Conservation (phyloP, 805 yeast species). For the Schwanniomyces polymorphus region DNA sequence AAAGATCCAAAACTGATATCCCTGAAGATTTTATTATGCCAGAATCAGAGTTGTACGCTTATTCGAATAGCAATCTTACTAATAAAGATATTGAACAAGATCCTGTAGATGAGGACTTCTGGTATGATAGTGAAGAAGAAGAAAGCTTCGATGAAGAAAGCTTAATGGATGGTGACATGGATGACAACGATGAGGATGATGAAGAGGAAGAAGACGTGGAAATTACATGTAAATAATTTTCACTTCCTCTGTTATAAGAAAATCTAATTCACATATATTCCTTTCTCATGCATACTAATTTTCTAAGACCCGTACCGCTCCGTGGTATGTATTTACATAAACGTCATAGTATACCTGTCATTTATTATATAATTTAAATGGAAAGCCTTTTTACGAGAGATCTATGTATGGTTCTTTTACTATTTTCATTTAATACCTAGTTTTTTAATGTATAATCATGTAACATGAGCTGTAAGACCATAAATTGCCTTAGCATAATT, state of each 20-base stretch:
- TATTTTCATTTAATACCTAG: background rate
- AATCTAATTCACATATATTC: background rate
- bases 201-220: conserved; percentile 58
- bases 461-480: conserved; percentile 6
- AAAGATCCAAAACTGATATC: conserved; percentile 77
- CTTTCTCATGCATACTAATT: background rate
- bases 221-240: conserved; percentile 11
- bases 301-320: background rate
- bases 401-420: background rate
- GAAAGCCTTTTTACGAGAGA: background rate
- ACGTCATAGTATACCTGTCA: conserved; percentile 1
- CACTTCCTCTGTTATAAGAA: background rate
- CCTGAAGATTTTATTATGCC: conserved; percentile 89
- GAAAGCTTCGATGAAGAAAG: conserved; percentile 49
- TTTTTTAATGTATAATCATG: conserved; percentile 22
- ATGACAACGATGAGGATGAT: conserved; percentile 54
- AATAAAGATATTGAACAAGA: conserved; percentile 49
- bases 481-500: background rate
- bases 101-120: conserved; percentile 76
- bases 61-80: conserved; percentile 28
- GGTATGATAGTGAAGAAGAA: conserved; percentile 64
- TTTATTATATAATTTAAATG: background rate
- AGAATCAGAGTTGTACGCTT: conserved; percentile 52
- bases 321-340: background rate
- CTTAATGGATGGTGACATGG: conserved; percentile 47